Percentiles rank a stretch among this genome's conserved stretches.
phyloP scores from a whole-genome alignment of 352 stramenopile species.

The Globisporangium spinosum region DNA sequence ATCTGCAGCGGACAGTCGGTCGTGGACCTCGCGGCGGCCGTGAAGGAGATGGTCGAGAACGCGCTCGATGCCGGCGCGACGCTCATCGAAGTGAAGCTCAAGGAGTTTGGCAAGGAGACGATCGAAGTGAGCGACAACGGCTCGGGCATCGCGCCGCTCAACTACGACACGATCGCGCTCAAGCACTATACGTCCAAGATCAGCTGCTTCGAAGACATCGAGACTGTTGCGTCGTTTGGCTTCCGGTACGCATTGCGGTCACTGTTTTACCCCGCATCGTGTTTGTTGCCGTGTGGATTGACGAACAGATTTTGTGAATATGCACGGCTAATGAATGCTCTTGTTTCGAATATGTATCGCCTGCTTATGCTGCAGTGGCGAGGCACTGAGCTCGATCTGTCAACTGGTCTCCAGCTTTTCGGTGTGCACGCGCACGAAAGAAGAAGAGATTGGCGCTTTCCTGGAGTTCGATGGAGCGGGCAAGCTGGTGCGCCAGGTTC shows the following conservation, averaged over 20 bases:
- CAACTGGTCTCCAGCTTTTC: slow-evolving; percentile 85
- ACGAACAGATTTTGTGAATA: background rate
- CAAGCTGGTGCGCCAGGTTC: slow-evolving; percentile 30
- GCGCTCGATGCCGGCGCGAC: slow-evolving; percentile 66
- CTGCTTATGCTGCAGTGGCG: slow-evolving; percentile 48
- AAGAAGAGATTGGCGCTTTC: slow-evolving; percentile 71
- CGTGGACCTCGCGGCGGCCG: slow-evolving; percentile 91
- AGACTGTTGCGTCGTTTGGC: slow-evolving; percentile 84
- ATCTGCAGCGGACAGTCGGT: slow-evolving; percentile 93
- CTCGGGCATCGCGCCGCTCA: slow-evolving; percentile 70
- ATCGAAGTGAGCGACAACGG: slow-evolving; percentile 98
- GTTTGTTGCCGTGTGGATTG: too few species aligned
- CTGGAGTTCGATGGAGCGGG: slow-evolving; percentile 84
- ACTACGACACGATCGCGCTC: slow-evolving; percentile 76
- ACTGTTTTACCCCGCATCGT: background rate
- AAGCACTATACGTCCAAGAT: slow-evolving; percentile 98
- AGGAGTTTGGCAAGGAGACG: slow-evolving; percentile 87
- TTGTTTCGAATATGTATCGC: too few species aligned
- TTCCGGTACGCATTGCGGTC: slow-evolving; percentile 76
- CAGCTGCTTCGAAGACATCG: slow-evolving; percentile 92
- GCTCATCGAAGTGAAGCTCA: slow-evolving; percentile 87
- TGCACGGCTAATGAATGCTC: too few species aligned
- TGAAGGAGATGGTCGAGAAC: slow-evolving; percentile 98
- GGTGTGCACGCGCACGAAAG: slow-evolving; percentile 83
- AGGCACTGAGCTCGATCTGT: slow-evolving; percentile 95